Base-by-base conservation (phyloP, 192 early-diverging fungal genomes). In the Coemansia javaensis region DNA sequence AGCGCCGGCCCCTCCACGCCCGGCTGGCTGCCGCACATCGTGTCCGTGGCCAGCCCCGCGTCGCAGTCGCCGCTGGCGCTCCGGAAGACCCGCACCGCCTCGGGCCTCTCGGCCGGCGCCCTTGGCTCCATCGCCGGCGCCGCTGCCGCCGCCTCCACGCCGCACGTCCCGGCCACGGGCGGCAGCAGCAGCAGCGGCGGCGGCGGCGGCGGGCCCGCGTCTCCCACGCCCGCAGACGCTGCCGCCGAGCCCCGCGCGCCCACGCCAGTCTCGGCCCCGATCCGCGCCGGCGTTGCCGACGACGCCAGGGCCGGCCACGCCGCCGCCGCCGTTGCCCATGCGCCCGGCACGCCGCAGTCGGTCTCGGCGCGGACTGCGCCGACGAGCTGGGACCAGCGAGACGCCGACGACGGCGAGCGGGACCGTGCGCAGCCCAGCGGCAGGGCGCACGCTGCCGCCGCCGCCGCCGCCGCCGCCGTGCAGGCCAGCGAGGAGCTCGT, bases 11-110 rank as follows among this genome's bases (percentile, higher is more conserved):
- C 60, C 13, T 56, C 43, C 18, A 58, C 67, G 23, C 60, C 60
- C 1, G 59, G 59, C 22, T 71, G 67, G 67, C 56, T 71, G 33
- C 67, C 67, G 8, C 59, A 55, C 25, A 71, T 71, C 23, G 67
- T 55, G 28, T 59, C 67, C 11, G 67, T 71, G 28, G 32, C 54
- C 32, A 71, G 67, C 27, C 67, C 67, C 15, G 43, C 47, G 6
- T 48, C 47, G 35, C 17, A 23, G 14, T 30, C 34, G 14, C 35
- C 43, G 28, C 44, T 21, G 21, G 49, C 27, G 42, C 28, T 47
- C 44, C 48, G 55, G 39, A 63, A 59, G 42, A 43, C 50, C 51
- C 60, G 67, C 38, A 40, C 56, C 0, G 55, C 32, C 3, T 71
- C 67, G 0, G 60, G 43, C 3, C 40, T 54, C 38, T 59, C 50